These are phyloP conservation scores for Cladosporium sphaerospermum DNA, from an alignment of 2,329 filamentous ascomycete genomes.

Conservation along the genomic window DNA sequence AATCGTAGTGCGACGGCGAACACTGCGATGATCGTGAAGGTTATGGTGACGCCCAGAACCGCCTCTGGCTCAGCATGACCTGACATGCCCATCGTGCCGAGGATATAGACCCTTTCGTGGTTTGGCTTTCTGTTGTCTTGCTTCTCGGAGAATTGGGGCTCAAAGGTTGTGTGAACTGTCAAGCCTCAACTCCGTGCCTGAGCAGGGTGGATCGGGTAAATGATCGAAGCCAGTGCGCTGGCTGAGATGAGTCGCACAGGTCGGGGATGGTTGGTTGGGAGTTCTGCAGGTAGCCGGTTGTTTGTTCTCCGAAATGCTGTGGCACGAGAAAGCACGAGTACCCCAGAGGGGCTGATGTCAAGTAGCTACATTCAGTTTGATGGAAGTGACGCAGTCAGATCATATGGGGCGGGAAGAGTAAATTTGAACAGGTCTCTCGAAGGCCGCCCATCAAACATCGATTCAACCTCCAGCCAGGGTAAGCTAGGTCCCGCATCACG, in stretches of 20 bases:
- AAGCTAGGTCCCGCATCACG: no score
- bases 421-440: no score
- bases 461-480: no score
- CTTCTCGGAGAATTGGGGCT: no score
- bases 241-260: conserved; percentile 1
- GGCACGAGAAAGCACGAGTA: background rate
- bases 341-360: no score
- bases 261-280: background rate
- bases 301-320: conserved; percentile 5
- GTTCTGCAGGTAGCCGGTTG: background rate
- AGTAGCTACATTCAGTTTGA: no score
- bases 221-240: background rate
- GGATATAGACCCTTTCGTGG: background rate
- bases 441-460: no score
- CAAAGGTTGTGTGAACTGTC: background rate
- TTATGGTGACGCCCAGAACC: conserved; percentile 17
- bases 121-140: no score
- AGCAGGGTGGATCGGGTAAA: background rate
- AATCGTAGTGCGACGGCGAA: conserved; percentile 18
- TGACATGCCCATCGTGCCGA: conserved; percentile 11
- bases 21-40: conserved; percentile 18
- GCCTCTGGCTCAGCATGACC: conserved; percentile 19
- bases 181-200: background rate
- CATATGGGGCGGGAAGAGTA: no score
- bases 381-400: no score